A percentile compares a stretch with the other conserved stretches of the same genome.
These are phyloP conservation scores for Erysimum cheiranthoides DNA, from an alignment of 345 rosid genomes.

Conservation along the genomic window DNA sequence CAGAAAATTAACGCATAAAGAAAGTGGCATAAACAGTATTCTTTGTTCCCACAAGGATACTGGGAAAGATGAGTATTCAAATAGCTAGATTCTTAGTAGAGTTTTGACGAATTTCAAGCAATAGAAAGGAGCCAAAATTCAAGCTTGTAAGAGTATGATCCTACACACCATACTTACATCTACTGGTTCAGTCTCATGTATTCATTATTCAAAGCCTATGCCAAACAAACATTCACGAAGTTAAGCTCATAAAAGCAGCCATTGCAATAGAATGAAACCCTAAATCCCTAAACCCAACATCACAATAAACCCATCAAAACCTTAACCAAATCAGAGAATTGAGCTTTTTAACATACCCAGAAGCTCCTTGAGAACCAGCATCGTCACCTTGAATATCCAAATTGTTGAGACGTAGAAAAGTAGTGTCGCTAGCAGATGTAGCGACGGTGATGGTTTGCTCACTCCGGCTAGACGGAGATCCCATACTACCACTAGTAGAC, in stretches of 20 bases:
- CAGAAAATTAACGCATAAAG: background rate
- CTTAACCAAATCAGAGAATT: slow-evolving; percentile 18
- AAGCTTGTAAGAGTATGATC: slow-evolving; percentile 24
- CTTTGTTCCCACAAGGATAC: background rate
- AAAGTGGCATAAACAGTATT: slow-evolving; percentile 11
- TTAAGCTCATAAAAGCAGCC: slow-evolving; percentile 23
- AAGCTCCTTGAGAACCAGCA: slow-evolving; percentile 81
- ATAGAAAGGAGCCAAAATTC: background rate
- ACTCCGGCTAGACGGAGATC: slow-evolving; percentile 92
- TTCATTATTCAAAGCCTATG: background rate
- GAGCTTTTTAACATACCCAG: slow-evolving; percentile 56
- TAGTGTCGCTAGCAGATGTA: slow-evolving; percentile 76
- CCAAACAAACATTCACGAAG: slow-evolving; percentile 9
- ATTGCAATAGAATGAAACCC: slow-evolving; percentile 28
- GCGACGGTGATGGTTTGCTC: slow-evolving; percentile 66
- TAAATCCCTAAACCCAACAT: slow-evolving; percentile 7
- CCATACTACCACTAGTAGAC: slow-evolving; percentile 91
- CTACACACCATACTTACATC: background rate
- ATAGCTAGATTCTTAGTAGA: background rate
- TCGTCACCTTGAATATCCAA: slow-evolving; percentile 94
- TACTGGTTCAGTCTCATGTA: slow-evolving; percentile 8
- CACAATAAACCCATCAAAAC: slow-evolving; percentile 11
- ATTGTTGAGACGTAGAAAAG: slow-evolving; percentile 68
- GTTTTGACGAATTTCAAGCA: slow-evolving; percentile 3
- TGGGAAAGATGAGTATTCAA: background rate